Evolutionary conservation across 2,329 filamentous ascomycete genomes (phyloP).

Genomic region (Aspergillus novoparasiticus): DNA sequence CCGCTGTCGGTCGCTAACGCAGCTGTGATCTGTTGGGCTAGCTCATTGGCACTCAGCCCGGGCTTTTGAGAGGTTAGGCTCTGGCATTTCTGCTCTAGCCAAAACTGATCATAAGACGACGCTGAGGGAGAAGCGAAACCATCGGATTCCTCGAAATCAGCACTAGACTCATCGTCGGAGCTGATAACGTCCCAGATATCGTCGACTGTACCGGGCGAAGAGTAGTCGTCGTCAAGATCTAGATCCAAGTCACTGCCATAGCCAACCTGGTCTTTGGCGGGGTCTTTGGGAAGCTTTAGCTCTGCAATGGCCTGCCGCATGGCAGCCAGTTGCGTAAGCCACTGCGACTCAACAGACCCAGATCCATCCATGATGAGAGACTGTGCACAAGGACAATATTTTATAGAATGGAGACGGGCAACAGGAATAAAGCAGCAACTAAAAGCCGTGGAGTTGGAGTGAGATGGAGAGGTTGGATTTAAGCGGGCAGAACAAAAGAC

Average conservation of each 20-base stretch:
- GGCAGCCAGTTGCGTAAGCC: constrained; percentile 79
- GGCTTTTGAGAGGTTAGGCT: constrained; percentile 66
- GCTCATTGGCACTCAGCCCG: constrained; percentile 68
- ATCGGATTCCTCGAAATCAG: constrained; percentile 60
- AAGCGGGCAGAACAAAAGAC: neutral
- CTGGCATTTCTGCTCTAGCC: constrained; percentile 72
- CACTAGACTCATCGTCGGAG: constrained; percentile 69
- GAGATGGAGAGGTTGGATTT: constrained; percentile 10
- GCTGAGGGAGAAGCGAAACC: constrained; percentile 35
- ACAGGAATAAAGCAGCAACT: neutral
- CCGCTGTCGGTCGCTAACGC: constrained; percentile 69
- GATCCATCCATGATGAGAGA: constrained; percentile 17
- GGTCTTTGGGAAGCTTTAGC: constrained; percentile 60
- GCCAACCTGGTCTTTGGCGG: constrained; percentile 40
- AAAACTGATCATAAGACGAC: constrained; percentile 59
- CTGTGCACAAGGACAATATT: neutral
- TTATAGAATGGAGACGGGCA: neutral
- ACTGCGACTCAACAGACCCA: constrained; percentile 59
- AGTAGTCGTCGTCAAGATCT: constrained; percentile 65
- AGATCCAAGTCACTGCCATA: constrained; percentile 59
- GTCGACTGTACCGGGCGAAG: constrained; percentile 64
- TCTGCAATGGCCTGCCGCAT: constrained; percentile 86
- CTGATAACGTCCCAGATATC: constrained; percentile 94
- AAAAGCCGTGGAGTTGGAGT: neutral
- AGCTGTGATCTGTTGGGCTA: constrained; percentile 76